Conservation (phyloP, 2,329 filamentous ascomycete species). For the Aspergillus sp. region DNA sequence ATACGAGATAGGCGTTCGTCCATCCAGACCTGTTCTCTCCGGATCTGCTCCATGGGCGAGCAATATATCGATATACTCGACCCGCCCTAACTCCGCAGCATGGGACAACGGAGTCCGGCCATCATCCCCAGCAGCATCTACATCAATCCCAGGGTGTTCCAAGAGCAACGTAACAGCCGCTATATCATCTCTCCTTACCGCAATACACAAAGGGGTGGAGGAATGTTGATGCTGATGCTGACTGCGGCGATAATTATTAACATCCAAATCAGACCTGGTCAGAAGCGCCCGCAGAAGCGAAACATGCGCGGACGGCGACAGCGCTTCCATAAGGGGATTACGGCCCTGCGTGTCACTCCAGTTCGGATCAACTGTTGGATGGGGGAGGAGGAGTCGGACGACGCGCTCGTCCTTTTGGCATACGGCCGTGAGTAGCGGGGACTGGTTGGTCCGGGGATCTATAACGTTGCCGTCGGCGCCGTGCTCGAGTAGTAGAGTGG, state of each 20-base stretch:
- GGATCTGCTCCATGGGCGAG: neutral
- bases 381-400: neutral
- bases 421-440: neutral
- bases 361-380: neutral
- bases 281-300: neutral
- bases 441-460: neutral
- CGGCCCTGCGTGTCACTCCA: neutral
- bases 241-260: neutral
- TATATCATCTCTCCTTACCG: neutral
- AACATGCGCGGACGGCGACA: neutral
- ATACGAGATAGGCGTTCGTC: neutral
- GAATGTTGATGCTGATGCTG: neutral
- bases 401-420: neutral
- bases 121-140: neutral
- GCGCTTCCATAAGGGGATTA: neutral
- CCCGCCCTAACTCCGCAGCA: neutral
- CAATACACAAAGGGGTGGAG: neutral
- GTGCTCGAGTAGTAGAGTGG: neutral
- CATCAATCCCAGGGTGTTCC: neutral
- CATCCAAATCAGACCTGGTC: neutral
- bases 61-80: neutral
- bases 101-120: neutral
- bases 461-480: neutral
- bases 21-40: neutral
- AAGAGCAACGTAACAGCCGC: neutral